Base-by-base conservation (phyloP, 176 grass and related monocot species). In the Ananas comosus region DNA sequence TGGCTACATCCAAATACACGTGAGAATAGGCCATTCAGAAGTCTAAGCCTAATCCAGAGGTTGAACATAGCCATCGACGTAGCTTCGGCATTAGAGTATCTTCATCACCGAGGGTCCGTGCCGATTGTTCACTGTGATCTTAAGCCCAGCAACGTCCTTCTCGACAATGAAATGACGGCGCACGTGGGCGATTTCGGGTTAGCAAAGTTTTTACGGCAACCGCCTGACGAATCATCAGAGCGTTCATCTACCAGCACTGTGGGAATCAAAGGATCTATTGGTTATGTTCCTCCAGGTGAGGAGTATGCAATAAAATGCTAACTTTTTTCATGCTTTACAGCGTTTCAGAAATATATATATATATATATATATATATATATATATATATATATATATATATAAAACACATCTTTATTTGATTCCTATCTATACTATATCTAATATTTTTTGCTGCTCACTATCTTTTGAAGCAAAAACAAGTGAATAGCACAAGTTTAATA, bases 81-180 rank as follows among this genome's bases (percentile, higher is more conserved):
- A 24, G 76, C 88, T n/a, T 64, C 76, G 67, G 87, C 83, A 19
- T 64, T 90, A 21, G 19, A 88, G 73, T 88, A 88, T 66, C 77
- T 88, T 53, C 85, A 88, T 73, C 79, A 83, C 1, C 64, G 70
- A 5, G 70, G 77, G 11, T 17, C 7, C 24, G 7, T 5, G 16
- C 77, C 77, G 0, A 1, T 88, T 16, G 50, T 88, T 76, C 85
- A 77, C 0, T 88, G 80, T 0, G 65, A 67, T 49, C 65, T 67
- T 9, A 67, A 67, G 65, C 65, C 54, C 14, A 59, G 54, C 54
- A 59, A 87, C 64, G 67, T 87, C 16, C 84, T 87, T 51, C 74
- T 87, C 58, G 72, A 71, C 21, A 48, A 48, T 16, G 67, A 83
- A n/a, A 87, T 87, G 85, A 16, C 1, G 21, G 85, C 80, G 0